Evolutionary conservation across 257 asterid genomes (phyloP).

Genomic region (Catharanthus roseus): DNA sequence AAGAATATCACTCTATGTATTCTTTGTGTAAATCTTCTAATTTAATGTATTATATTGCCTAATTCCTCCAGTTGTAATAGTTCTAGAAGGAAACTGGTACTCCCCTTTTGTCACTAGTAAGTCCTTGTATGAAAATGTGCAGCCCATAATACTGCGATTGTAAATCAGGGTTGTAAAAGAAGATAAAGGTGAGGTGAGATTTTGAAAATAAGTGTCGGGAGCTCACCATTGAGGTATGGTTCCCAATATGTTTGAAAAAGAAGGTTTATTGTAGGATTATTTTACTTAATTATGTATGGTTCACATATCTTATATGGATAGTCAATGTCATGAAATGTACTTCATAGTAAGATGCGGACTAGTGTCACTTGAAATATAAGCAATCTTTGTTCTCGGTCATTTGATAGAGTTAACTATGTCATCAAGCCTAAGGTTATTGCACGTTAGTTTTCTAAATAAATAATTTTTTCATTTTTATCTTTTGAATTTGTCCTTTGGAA

Average conservation of each 20-base stretch:
- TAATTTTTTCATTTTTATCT: too few relatives aligned
- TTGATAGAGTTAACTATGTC: too few relatives aligned
- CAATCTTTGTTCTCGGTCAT: too few relatives aligned
- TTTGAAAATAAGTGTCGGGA: slow-evolving; percentile 75
- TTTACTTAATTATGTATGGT: too few relatives aligned
- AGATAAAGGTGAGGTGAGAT: slow-evolving; percentile 39
- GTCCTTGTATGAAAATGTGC: slow-evolving; percentile 31
- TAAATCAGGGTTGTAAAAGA: slow-evolving; percentile 31
- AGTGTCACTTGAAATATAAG: too few relatives aligned
- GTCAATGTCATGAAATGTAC: too few relatives aligned
- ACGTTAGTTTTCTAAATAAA: too few relatives aligned
- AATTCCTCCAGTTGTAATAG: slow-evolving; percentile 75
- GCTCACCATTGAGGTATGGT: slow-evolving; percentile 69
- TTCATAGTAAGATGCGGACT: too few relatives aligned
- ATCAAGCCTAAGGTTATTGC: too few relatives aligned
- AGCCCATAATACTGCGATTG: slow-evolving; percentile 24
- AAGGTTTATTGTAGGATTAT: too few relatives aligned
- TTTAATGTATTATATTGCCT: slow-evolving; percentile 84
- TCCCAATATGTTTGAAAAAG: slow-evolving; percentile 1
- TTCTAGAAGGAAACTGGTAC: slow-evolving; percentile 90
- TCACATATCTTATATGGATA: too few relatives aligned
- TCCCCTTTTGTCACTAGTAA: slow-evolving; percentile 67
- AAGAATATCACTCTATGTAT: slow-evolving; percentile 80
- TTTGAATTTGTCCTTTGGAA: too few relatives aligned
- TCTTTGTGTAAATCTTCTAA: slow-evolving; percentile 81